Conservation (phyloP, 495 filamentous ascomycete species). For the Hyphodiscus hymeniophilus region DNA sequence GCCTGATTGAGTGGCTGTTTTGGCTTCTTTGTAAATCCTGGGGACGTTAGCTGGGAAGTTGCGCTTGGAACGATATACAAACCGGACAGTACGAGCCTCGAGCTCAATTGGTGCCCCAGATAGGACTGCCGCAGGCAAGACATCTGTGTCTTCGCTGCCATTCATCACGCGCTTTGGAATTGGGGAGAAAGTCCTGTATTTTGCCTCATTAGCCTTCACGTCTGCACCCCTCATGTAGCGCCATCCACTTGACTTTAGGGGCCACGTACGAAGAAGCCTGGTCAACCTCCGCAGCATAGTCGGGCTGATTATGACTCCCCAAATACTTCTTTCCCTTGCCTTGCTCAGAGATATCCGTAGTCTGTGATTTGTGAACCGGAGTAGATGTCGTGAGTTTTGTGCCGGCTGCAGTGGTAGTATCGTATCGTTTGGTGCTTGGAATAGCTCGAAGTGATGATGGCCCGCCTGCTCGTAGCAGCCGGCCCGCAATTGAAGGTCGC, state of each 20-base stretch:
- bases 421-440: constrained; percentile 33
- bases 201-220: constrained; percentile 6
- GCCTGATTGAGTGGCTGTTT: constrained; percentile 91
- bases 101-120: constrained; percentile 92
- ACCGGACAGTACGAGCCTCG: constrained; percentile 90
- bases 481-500: constrained; percentile 26
- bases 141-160: constrained; percentile 72
- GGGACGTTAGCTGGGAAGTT: constrained; percentile 12
- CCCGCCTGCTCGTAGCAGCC: constrained; percentile 33
- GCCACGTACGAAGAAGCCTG: constrained; percentile 23
- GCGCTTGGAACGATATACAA: background rate
- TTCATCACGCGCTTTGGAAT: constrained; percentile 82
- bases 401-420: constrained; percentile 34
- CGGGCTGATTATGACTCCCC: constrained; percentile 52
- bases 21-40: constrained; percentile 84
- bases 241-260: no score
- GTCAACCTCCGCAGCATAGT: constrained; percentile 53
- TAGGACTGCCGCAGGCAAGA: constrained; percentile 72
- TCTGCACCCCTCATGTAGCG: background rate
- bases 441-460: constrained; percentile 26
- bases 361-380: no score
- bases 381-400: constrained; percentile 23
- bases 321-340: constrained; percentile 12
- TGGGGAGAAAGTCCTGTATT: constrained; percentile 73
- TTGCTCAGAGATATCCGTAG: background rate